phyloP scores from a whole-genome alignment of 2,329 filamentous ascomycete genomes.

The Sclerotinia nivalis region DNA sequence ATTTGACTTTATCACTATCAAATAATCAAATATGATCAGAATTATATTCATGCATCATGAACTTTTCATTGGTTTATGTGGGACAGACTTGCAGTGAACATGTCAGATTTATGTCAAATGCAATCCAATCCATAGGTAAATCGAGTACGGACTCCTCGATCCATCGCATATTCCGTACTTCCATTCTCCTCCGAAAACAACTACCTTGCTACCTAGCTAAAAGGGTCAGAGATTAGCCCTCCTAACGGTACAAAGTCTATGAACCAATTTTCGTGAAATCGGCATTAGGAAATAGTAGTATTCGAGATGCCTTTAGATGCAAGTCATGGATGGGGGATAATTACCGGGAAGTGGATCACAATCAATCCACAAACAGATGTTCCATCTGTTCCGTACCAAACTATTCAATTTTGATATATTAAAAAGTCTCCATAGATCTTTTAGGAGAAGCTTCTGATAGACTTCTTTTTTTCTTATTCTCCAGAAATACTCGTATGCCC shows the following conservation, averaged over 20 bases:
- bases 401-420: not conserved
- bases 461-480: not conserved
- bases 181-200: no score
- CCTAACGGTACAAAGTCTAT: no score
- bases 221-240: no score
- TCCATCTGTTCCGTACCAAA: not conserved
- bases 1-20: not conserved
- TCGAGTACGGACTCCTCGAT: no score
- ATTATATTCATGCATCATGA: not conserved
- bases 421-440: constrained; percentile 3
- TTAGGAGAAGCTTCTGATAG: not conserved
- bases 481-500: not conserved
- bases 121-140: no score
- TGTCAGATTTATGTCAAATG: not conserved
- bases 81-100: not conserved
- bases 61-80: not conserved
- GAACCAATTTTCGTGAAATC: no score
- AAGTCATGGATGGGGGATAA: constrained; percentile 17
- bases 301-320: constrained; percentile 1
- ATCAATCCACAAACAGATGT: not conserved
- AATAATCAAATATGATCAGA: constrained; percentile 3
- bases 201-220: no score
- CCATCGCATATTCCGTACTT: no score
- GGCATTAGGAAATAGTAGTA: not conserved
- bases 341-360: constrained; percentile 10